A percentile compares a stretch with the other conserved stretches of the same genome.
Conservation (phyloP, 1,284 basidiomycete species). For the Naganishia liquefaciens region DNA sequence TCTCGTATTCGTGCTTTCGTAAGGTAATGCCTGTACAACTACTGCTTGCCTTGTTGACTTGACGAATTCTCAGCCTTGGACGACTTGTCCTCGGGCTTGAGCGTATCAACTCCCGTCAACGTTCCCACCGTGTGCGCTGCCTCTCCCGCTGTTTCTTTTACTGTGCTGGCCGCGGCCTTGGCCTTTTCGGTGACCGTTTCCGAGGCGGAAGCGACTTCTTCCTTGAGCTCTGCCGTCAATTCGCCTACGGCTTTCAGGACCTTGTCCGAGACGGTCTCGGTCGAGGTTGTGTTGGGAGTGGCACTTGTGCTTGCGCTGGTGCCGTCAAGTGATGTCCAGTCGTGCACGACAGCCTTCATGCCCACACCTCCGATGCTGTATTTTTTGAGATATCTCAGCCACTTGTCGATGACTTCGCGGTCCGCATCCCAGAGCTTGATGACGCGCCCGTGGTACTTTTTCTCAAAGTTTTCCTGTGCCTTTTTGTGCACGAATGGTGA, state of each 20-base stretch:
- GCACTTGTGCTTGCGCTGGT: not conserved
- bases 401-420: conserved; percentile 73
- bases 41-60: conserved; percentile 4
- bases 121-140: not conserved
- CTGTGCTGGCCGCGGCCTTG: conserved; percentile 1
- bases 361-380: conserved; percentile 84
- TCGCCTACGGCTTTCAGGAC: conserved; percentile 30
- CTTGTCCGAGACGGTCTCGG: conserved; percentile 13
- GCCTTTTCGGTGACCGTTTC: conserved; percentile 16
- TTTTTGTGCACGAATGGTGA: conserved; percentile 94
- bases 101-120: not conserved
- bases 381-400: conserved; percentile 75
- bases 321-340: conserved; percentile 67
- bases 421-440: conserved; percentile 92
- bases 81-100: not conserved
- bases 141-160: not conserved
- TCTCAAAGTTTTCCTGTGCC: conserved; percentile 91
- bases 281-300: not conserved
- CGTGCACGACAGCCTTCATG: conserved; percentile 77
- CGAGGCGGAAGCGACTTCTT: conserved; percentile 23
- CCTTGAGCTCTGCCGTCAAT: conserved; percentile 30
- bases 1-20: no score
- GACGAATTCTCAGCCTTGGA: not conserved
- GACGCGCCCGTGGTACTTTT: conserved; percentile 75
- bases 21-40: not conserved